phyloP scores from a whole-genome alignment of 1,284 basidiomycete species.

The Ganoderma lucidum region DNA sequence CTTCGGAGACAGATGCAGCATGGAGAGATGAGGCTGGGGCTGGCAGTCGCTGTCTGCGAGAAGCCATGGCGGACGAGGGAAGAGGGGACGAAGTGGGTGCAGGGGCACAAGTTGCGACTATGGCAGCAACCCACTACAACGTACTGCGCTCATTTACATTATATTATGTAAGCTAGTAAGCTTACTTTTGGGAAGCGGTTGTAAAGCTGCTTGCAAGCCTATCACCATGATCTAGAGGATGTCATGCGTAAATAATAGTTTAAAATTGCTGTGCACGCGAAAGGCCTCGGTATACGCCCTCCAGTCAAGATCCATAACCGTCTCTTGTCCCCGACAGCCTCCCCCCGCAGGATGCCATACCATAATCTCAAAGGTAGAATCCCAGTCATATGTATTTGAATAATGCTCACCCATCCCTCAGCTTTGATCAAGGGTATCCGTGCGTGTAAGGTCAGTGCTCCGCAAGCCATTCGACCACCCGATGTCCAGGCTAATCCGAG shows the following conservation, averaged over 20 bases:
- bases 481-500: conserved; percentile 39
- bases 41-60: conserved; percentile 17
- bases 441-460: conserved; percentile 80
- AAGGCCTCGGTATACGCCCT: neutral
- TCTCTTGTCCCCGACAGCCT: conserved; percentile 18
- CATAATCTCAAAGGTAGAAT: conserved; percentile 88
- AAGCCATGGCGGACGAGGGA: conserved; percentile 21
- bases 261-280: conserved; percentile 5
- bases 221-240: neutral
- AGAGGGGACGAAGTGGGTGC: neutral
- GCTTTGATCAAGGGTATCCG: conserved; percentile 96
- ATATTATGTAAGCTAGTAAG: neutral
- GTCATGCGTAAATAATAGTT: conserved; percentile 6
- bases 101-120: neutral
- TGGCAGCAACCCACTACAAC: too few relatives aligned
- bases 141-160: neutral
- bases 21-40: neutral
- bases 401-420: conserved; percentile 44
- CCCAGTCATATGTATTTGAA: conserved; percentile 7
- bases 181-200: neutral
- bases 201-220: neutral
- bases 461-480: conserved; percentile 17
- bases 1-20: conserved; percentile 17
- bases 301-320: conserved; percentile 1
- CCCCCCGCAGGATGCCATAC: conserved; percentile 67